Percentiles rank a stretch among this genome's conserved stretches.
Evolutionary conservation across 1,139 yeast genomes (phyloP).

Genomic region (Eremothecium gossypii): DNA sequence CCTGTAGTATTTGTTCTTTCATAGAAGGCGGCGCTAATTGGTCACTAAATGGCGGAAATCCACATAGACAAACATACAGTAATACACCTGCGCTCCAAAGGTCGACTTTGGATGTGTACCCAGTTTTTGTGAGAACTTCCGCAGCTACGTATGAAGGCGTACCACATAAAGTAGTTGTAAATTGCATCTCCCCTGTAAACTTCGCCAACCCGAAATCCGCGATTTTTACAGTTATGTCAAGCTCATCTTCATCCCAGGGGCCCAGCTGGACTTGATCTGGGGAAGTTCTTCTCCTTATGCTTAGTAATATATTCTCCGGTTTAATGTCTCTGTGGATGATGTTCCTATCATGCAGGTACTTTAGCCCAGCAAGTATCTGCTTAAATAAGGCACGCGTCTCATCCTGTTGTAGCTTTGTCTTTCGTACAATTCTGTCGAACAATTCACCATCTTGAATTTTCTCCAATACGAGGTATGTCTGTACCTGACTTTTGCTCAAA

Average conservation of each 20-base stretch:
- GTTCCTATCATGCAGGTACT: constrained; percentile 51
- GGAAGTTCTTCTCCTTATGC: constrained; percentile 40
- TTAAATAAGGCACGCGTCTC: constrained; percentile 54
- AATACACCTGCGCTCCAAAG: constrained; percentile 77
- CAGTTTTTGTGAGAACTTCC: constrained; percentile 50
- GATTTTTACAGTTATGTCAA: constrained; percentile 57
- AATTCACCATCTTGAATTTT: constrained; percentile 68
- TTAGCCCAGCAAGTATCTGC: constrained; percentile 55
- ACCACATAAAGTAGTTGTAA: constrained; percentile 72
- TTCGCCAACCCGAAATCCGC: constrained; percentile 80
- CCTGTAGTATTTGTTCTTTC: constrained; percentile 63
- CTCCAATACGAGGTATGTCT: constrained; percentile 62
- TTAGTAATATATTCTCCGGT: constrained; percentile 65
- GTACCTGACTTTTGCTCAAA: constrained; percentile 41
- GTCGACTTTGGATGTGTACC: constrained; percentile 64
- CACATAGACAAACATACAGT: constrained; percentile 67
- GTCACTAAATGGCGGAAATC: constrained; percentile 79
- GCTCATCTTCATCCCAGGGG: constrained; percentile 65
- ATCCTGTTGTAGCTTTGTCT: constrained; percentile 48
- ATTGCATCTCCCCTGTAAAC: constrained; percentile 65
- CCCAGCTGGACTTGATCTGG: constrained; percentile 41
- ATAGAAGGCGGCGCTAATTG: constrained; percentile 71
- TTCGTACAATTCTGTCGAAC: constrained; percentile 58
- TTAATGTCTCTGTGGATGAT: constrained; percentile 72
- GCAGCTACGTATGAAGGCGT: constrained; percentile 84